Base-by-base conservation (phyloP, 1,139 yeast genomes). In the Scheffersomyces cryptocercus region DNA sequence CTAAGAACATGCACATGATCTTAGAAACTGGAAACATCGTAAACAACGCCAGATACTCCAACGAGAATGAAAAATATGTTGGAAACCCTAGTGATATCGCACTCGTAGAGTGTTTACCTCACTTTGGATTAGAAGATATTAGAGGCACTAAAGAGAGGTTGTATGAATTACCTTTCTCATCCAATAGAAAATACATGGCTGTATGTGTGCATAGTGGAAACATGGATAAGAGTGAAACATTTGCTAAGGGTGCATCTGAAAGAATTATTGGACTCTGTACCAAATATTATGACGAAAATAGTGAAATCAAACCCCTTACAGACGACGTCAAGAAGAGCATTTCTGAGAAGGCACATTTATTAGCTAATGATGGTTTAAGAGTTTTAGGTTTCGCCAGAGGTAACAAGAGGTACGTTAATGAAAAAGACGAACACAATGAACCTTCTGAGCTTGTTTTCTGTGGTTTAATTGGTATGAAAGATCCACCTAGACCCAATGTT, bases 71-170 rank as follows among this genome's bases (percentile, higher is more conserved):
- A 50, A 84, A 80, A 56, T 85, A 69, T 56, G 82, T 88, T 42
- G 99, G 98, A 32, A 93, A 91, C 63, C 96, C 99, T 37, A 88
- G 96, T 29, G 99, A 93, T 66, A 83, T 90, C 56, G 98, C 98
- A 0, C 70, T 93, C 38, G 72, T 90, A 45, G 97, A 88, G 64
- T 78, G 83, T 32, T 72, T 90, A 46, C 73, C 80, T 5, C 80
- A 79, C 48, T 89, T 89, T 65, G 88, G 85, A 3, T 62, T 88
- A 45, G 82, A 80, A 8, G 97, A 91, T 63, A 61, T 66, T 7
- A 82, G 97, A 62, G 76, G 73, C 39, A 75, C 82, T 14, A 73
- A 70, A 46, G 71, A 77, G 28, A 79, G 93, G 56, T 57, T 76
- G 7, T 76, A 77, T 52, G 98, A 93, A 62, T 70, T 87, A 37